These are phyloP conservation scores for Eimeria sp. DNA, from an alignment of 169 alveolate species.

Conservation along the genomic window DNA sequence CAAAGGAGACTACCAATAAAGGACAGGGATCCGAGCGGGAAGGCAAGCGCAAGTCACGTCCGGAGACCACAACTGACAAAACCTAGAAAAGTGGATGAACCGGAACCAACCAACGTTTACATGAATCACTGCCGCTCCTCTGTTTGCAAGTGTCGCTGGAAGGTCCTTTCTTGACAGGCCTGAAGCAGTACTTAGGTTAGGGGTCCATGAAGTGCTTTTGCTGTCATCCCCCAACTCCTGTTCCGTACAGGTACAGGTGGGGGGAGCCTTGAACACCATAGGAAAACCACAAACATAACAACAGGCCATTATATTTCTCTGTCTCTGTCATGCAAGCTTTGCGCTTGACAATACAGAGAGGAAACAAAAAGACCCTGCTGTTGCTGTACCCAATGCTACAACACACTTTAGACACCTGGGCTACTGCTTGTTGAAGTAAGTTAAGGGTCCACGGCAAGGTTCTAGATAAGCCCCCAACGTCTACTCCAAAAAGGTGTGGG, in stretches of 20 bases:
- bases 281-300: not conserved
- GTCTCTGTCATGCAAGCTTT: slow-evolving; percentile 11
- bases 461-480: slow-evolving; percentile 21
- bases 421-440: slow-evolving; percentile 14
- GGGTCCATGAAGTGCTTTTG: not conserved
- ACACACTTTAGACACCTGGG: slow-evolving; percentile 13
- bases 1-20: not conserved
- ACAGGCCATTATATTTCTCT: slow-evolving; percentile 8
- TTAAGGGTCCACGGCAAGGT: slow-evolving; percentile 5
- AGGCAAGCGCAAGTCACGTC: not conserved
- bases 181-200: slow-evolving; percentile 11
- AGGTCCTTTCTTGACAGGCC: slow-evolving; percentile 19
- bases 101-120: slow-evolving; percentile 8
- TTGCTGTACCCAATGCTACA: slow-evolving; percentile 41
- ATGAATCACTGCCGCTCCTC: not conserved
- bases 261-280: not conserved
- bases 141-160: not conserved
- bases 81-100: not conserved
- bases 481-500: slow-evolving; percentile 11
- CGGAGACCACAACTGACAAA: slow-evolving; percentile 1
- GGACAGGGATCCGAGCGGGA: not conserved
- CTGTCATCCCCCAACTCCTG: not conserved
- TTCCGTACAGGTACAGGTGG: not conserved
- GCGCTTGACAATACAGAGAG: slow-evolving; percentile 2
- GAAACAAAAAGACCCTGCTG: slow-evolving; percentile 31